Evolutionary conservation across 805 yeast species (phyloP).

Genomic region (Candida taoyuanica): DNA sequence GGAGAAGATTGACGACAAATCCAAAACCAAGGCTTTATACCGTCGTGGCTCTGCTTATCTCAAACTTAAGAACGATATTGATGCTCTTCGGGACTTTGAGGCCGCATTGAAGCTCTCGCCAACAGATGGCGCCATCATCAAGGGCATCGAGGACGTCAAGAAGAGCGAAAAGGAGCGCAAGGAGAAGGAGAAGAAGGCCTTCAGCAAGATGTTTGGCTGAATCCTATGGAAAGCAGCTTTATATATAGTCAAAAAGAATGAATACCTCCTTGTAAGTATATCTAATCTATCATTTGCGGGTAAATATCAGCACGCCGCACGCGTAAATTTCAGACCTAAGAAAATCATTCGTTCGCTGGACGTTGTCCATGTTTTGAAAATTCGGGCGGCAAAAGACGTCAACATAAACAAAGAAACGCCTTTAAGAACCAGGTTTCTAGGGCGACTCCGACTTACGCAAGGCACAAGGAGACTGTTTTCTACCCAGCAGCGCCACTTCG

Average conservation of each 20-base stretch:
- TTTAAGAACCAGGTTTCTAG: conserved; percentile 1
- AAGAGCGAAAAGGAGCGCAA: conserved; percentile 45
- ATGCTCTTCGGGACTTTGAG: conserved; percentile 61
- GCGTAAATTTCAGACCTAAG: conserved; percentile 12
- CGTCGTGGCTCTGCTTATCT: conserved; percentile 78
- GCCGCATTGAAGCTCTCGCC: conserved; percentile 64
- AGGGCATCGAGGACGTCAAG: conserved; percentile 60
- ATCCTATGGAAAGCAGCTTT: not conserved
- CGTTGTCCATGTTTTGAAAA: conserved; percentile 12
- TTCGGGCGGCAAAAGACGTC: conserved; percentile 4
- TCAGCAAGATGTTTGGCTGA: conserved; percentile 58
- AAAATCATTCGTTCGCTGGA: not conserved
- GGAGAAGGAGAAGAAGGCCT: conserved; percentile 69
- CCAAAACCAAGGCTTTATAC: conserved; percentile 79
- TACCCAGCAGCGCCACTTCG: not conserved
- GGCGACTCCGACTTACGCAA: not conserved
- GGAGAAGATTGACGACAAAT: conserved; percentile 50
- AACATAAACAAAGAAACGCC: not conserved
- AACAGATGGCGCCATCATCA: conserved; percentile 63
- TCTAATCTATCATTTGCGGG: too few species aligned
- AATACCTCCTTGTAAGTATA: too few species aligned
- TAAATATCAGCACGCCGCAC: conserved; percentile 10
- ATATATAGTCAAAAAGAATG: not conserved
- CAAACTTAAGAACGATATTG: conserved; percentile 60
- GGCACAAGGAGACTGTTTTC: not conserved